Conservation (phyloP, 1,284 basidiomycete genomes). For the Pisolithus thermaeus region DNA sequence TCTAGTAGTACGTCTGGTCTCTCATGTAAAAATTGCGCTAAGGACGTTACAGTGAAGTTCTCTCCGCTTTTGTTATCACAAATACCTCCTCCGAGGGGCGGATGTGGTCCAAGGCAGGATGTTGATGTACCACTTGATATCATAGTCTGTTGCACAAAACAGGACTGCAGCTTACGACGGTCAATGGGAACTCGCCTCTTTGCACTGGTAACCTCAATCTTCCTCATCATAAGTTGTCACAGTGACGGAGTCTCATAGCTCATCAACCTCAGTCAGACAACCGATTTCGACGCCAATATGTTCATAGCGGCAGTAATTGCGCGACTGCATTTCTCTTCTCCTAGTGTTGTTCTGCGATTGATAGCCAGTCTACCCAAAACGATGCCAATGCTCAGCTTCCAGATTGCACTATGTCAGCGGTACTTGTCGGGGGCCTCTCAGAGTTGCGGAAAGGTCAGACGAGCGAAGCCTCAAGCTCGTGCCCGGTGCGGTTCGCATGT, state of each 20-base stretch:
- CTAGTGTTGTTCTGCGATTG: slow-evolving; percentile 31
- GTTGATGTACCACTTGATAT: slow-evolving; percentile 51
- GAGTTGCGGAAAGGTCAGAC: slow-evolving; percentile 12
- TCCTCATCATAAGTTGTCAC: not conserved
- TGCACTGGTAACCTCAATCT: slow-evolving; percentile 34
- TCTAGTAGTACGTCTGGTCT: slow-evolving; percentile 17
- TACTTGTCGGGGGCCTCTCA: slow-evolving; percentile 28
- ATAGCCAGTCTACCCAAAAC: slow-evolving; percentile 40
- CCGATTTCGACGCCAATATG: slow-evolving; percentile 42
- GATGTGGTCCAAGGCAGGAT: slow-evolving; percentile 49
- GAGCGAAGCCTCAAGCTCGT: slow-evolving; percentile 32
- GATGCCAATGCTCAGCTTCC: slow-evolving; percentile 38
- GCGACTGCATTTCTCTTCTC: slow-evolving; percentile 36
- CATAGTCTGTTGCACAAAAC: slow-evolving; percentile 45
- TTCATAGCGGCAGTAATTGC: slow-evolving; percentile 44
- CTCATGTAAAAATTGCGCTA: slow-evolving; percentile 4
- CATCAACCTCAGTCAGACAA: slow-evolving; percentile 47
- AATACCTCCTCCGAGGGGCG: slow-evolving; percentile 53
- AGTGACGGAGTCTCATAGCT: slow-evolving; percentile 34
- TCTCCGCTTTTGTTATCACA: slow-evolving; percentile 60
- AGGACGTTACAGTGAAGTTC: slow-evolving; percentile 37
- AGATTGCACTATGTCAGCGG: slow-evolving; percentile 44
- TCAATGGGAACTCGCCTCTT: slow-evolving; percentile 47
- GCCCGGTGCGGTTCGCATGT: slow-evolving; percentile 19
- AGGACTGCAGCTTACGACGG: slow-evolving; percentile 36